These are phyloP conservation scores for Vitellaria paradoxa DNA, from an alignment of 179 eudicot genomes.

Conservation along the genomic window DNA sequence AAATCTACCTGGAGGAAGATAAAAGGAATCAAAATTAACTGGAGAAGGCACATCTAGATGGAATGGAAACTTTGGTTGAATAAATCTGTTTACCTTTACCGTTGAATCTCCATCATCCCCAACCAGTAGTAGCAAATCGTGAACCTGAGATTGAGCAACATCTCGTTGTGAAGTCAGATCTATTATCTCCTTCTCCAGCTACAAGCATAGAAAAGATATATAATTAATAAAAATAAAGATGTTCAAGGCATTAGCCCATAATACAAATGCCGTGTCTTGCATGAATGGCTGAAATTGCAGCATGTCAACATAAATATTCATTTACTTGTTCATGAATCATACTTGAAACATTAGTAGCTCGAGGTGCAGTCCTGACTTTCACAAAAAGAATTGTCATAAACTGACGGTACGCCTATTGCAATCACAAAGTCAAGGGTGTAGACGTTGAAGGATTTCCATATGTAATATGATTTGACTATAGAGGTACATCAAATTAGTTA, in stretches of 20 bases:
- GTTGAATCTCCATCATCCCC: slow-evolving; percentile 54
- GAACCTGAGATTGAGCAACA: slow-evolving; percentile 79
- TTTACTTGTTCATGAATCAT: not conserved
- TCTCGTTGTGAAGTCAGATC: slow-evolving; percentile 75
- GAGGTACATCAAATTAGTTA: not conserved
- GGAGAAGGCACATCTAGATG: slow-evolving; percentile 9
- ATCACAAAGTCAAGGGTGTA: not conserved
- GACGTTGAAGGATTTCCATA: not conserved
- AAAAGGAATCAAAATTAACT: not conserved
- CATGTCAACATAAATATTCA: not conserved
- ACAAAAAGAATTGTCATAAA: not conserved
- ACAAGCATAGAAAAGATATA: slow-evolving; percentile 5
- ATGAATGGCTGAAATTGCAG: not conserved
- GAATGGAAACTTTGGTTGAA: slow-evolving; percentile 7
- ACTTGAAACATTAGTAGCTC: not conserved
- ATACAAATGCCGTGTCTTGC: not conserved
- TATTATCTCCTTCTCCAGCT: slow-evolving; percentile 90
- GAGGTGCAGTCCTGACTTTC: not conserved
- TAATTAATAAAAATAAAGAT: not conserved
- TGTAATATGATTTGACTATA: not conserved
- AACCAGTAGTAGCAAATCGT: slow-evolving; percentile 64
- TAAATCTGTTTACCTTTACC: slow-evolving; percentile 33
- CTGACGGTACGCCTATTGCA: not conserved
- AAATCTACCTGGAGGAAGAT: slow-evolving; percentile 27
- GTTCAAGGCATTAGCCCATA: not conserved